Evolutionary conservation across 192 early-diverging fungal genomes (phyloP), one percentile per base, ranked within the genome.

Genomic region (Coemansia sp.): DNA sequence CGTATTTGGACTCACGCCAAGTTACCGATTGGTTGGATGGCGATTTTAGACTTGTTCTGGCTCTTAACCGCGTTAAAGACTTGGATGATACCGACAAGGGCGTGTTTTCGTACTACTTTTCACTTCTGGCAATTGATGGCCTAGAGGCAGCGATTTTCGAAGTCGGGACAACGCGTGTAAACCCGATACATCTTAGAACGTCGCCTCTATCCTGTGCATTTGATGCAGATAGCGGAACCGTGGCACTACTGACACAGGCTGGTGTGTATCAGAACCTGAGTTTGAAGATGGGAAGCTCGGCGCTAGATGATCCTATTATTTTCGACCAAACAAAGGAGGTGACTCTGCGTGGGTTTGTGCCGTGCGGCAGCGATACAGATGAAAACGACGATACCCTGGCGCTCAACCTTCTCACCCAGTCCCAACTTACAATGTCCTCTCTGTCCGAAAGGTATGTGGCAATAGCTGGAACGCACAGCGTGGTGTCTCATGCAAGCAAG

Each of bases 391-490:
- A 32, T 19, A 49, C 63, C n/a, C 48, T 59, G 7, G 64, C 62
- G 32, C 35, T 62, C 10, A 71, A 66, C 22, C 55, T 76, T 38
- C 56, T 76, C 11, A 69, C 62, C 40, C 74, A 74, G 57, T 76
- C 79, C 32, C 74, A 65, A 65, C 55, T 82, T 40, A 42, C 74
- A 20, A 62, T 82, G 52, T 29, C 68, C 1, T 52, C 79, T 8
- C 74, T 82, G 61, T 66, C 79, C 9, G 79, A 82, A 25, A 56
- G 56, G 22, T 82, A 76, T 34, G 79, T 82, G 34, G 79, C 74
- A 5, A 82, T 82, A 55, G 74, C 66, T 1, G 79, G 79, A 45
- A 82, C 79, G 15, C 79, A 82, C 71, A 82, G 79, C 56, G 68
- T 70, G 17, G 68, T 76, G 8, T 82, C 79, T 11, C 79, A 76